These are phyloP conservation scores for Trichosanthes truncata DNA, from an alignment of 306 rosid genomes.

Conservation along the genomic window DNA sequence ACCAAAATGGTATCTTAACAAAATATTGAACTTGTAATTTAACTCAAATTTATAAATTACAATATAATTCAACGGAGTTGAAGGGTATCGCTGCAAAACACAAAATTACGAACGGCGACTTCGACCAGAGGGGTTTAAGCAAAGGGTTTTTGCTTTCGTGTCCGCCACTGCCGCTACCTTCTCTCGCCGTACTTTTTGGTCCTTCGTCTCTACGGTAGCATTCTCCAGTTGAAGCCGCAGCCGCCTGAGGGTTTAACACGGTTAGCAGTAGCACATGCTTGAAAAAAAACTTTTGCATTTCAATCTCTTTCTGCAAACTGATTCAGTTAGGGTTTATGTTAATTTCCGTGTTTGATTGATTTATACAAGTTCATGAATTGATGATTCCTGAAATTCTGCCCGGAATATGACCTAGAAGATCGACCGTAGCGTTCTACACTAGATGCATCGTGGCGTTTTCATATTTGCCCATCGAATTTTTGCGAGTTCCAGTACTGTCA, in stretches of 20 bases:
- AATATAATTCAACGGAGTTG: background rate
- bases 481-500: conserved; percentile 13
- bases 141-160: background rate
- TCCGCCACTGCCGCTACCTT: background rate
- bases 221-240: background rate
- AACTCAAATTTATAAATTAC: background rate
- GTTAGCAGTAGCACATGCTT: background rate
- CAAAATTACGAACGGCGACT: background rate
- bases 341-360: background rate
- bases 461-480: conserved; percentile 32
- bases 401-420: conserved; percentile 27
- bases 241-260: background rate
- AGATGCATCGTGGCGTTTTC: conserved; percentile 55
- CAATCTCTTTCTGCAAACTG: background rate
- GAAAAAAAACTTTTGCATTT: background rate
- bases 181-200: background rate
- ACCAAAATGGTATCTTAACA: no score
- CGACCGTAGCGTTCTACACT: conserved; percentile 10
- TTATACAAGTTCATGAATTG: background rate
- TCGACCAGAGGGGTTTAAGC: conserved; percentile 1
- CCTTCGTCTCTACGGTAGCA: background rate
- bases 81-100: background rate
- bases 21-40: no score
- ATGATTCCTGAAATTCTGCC: conserved; percentile 2
- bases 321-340: background rate